phyloP scores from a whole-genome alignment of 2,329 filamentous ascomycete genomes.

The Paecilomyces sp. region DNA sequence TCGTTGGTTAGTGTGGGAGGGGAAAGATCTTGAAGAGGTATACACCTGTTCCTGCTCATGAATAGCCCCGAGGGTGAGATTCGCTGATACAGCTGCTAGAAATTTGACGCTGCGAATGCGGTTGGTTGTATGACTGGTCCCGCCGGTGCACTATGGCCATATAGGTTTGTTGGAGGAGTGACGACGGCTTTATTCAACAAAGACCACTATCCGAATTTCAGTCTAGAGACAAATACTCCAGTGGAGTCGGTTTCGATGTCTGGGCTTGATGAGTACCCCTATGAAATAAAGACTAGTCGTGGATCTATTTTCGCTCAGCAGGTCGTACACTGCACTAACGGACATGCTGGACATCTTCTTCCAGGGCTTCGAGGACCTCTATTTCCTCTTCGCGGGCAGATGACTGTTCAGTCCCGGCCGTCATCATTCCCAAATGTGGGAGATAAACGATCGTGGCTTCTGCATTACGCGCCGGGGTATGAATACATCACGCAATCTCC shows the following conservation, averaged over 20 bases:
- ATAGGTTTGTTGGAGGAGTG: slow-evolving; percentile 25
- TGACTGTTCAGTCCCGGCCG: slow-evolving; percentile 34
- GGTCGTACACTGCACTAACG: slow-evolving; percentile 40
- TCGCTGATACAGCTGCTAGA: not conserved
- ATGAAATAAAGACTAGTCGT: slow-evolving; percentile 27
- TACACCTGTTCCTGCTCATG: slow-evolving; percentile 1
- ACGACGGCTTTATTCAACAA: slow-evolving; percentile 14
- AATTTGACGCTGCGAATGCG: slow-evolving; percentile 9
- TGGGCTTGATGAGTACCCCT: slow-evolving; percentile 10
- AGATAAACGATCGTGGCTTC: slow-evolving; percentile 18
- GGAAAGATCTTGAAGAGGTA: slow-evolving; percentile 11
- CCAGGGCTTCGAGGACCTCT: slow-evolving; percentile 30
- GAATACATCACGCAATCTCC: slow-evolving; percentile 11
- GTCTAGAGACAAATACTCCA: slow-evolving; percentile 24
- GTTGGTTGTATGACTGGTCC: slow-evolving; percentile 15
- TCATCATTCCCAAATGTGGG: slow-evolving; percentile 12
- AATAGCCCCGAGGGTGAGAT: not conserved
- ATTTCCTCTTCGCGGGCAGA: slow-evolving; percentile 34
- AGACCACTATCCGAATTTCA: slow-evolving; percentile 16
- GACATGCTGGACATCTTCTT: slow-evolving; percentile 34
- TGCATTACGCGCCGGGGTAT: slow-evolving; percentile 19
- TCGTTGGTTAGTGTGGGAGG: slow-evolving; percentile 5
- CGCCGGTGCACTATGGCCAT: slow-evolving; percentile 30
- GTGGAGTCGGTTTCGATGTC: slow-evolving; percentile 12
- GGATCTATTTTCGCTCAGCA: slow-evolving; percentile 27